Evolutionary conservation across 2,329 filamentous ascomycete genomes (phyloP), one percentile per base, ranked within the genome.

Genomic region (Botrytis aclada): DNA sequence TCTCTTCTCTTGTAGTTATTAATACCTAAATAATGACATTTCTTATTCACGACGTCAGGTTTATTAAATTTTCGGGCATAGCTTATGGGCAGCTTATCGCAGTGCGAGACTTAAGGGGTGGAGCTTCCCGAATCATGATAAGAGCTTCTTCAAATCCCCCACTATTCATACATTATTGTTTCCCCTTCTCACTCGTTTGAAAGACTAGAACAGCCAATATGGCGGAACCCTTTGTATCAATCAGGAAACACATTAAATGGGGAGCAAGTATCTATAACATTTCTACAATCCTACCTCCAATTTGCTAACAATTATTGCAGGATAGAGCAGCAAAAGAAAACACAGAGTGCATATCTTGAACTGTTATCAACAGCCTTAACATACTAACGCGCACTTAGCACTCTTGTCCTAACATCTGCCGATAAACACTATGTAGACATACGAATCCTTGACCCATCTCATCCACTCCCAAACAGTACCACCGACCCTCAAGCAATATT

Each of bases 31-130:
- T 70, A 63, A 63, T 60, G 58, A 20, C 20, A 70, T 63, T 56
- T 25, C 89, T 86, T 4, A 88, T 92, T 72, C 88, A 56, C 65
- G 34, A 69, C 47, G n/a, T 47, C 25, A 41, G 37, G 41, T n/a
- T 58, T 41, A 41, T 58, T 25, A 18, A 43, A 43, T 5, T 43
- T 56, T 56, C 18, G n/a, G 10, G 65, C 3, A 32, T 25, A 69
- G 47, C 45, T 69, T 32, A 25, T 69, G n/a, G 47, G 25, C 18
- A 54, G 51, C n/a, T 69, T 69, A 37, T 69, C n/a, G 34, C 25
- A 41, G 34, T 67, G 37, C 34, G 37, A 67, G 47, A 54, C 25
- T n/a, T 41, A 32, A 34, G n/a, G n/a, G n/a, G 51, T 56, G 51
- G 65, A 69, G 51, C 65, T 56, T 18, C 47, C 65, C 37, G 47